Base-by-base conservation (phyloP, 768 basidiomycete species). In the Macrocybe gigantea region DNA sequence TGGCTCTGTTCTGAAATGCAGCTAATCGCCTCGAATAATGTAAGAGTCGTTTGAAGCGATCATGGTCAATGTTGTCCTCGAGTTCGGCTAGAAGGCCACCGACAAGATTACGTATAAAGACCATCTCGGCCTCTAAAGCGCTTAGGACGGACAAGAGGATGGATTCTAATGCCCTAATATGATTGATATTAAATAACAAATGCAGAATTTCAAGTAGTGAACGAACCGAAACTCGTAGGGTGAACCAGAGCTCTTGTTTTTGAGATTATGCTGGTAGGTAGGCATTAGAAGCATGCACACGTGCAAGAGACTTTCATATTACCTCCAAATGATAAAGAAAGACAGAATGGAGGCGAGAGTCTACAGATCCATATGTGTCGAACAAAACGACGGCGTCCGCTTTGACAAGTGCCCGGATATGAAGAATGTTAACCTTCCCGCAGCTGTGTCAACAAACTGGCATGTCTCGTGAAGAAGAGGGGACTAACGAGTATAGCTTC, bases 71-170 rank as follows among this genome's bases (percentile, higher is more conserved):
- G 59, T 94, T 88, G 50, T 93, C 91, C 60, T 98, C 95, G 44
- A 98, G 77, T 64, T 95, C 94, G 12, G 89, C 89, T 31, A 98
- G 72, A 7, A 98, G 72, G 3, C 91, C 88, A 45, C 89, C 88
- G 44, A 97, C 88, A 34, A 96, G 81, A 52, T 88, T 86, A 33
- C 94, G 83, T 44, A 93, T 90, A 60, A 94, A 94, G 10, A 86
- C 86, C 88, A 97, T 88, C 68, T 98, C 95, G 32, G 93, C 92
- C 68, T 97, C 95, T 15, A 98, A 73, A 5, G 95, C 93, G 54
- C 88, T 89, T 48, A 94, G 69, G 7, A 95, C 91, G 36, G 93
- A 95, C 37, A 95, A 78, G 38, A 98, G 73, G 49, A 96, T 84
- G 1, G 93, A 94, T 57, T 98, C 95, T 35, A 97, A 74, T 2